phyloP scores from a whole-genome alignment of 202 grass and related monocot genomes.

The Digitaria exilis region DNA sequence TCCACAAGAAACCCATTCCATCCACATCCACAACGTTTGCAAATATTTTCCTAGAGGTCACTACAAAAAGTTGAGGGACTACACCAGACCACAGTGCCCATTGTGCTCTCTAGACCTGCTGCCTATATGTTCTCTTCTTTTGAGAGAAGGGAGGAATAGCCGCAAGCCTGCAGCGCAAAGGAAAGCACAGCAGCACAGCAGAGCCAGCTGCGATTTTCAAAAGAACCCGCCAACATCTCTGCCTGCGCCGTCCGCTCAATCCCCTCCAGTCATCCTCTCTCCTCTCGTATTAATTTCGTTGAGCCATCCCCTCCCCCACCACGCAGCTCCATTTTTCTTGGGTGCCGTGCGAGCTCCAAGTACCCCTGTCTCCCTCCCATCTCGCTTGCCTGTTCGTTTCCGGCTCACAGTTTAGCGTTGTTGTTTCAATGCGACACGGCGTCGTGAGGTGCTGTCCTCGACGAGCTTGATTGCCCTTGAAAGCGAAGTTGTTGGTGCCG shows the following conservation, averaged over 20 bases:
- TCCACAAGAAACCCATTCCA: slow-evolving; percentile 41
- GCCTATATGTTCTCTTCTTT: slow-evolving; percentile 61
- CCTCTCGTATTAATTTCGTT: slow-evolving; percentile 36
- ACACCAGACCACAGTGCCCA: slow-evolving; percentile 12
- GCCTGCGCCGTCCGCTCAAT: neutral
- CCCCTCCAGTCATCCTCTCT: slow-evolving; percentile 1
- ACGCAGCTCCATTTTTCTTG: slow-evolving; percentile 41
- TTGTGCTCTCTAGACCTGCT: slow-evolving; percentile 11
- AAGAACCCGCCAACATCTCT: slow-evolving; percentile 59
- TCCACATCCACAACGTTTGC: neutral
- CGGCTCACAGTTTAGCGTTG: slow-evolving; percentile 21
- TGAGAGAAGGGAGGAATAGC: slow-evolving; percentile 59
- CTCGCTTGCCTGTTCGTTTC: slow-evolving; percentile 11
- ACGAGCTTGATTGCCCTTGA: slow-evolving; percentile 46
- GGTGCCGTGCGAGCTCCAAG: slow-evolving; percentile 37
- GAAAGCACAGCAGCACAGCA: slow-evolving; percentile 33
- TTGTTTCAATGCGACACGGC: slow-evolving; percentile 55
- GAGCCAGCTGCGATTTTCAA: slow-evolving; percentile 40
- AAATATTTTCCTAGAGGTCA: slow-evolving; percentile 18
- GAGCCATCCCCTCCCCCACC: neutral
- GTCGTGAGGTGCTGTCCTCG: slow-evolving; percentile 22
- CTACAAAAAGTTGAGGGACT: slow-evolving; percentile 40
- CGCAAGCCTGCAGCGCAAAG: slow-evolving; percentile 45
- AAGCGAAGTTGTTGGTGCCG: slow-evolving; percentile 39
- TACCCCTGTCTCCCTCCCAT: neutral